Conservation (phyloP, 495 filamentous ascomycete genomes). For the Podospora pseudoanserina region DNA sequence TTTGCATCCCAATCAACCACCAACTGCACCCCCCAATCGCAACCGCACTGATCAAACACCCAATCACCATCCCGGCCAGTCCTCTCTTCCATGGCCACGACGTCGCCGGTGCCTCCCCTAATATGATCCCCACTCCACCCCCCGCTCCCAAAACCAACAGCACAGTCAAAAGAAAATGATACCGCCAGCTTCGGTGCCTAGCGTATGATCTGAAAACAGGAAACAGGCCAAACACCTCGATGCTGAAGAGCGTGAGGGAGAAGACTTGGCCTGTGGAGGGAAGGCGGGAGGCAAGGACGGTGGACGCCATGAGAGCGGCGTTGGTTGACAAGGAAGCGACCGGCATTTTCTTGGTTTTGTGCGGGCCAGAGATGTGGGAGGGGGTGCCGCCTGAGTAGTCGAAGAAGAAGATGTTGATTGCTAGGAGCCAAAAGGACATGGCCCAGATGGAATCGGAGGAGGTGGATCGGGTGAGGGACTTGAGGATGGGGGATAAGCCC, state of each 20-base stretch:
- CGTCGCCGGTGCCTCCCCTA: constrained; percentile 37
- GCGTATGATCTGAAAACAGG: constrained; percentile 89
- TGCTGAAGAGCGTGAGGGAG: constrained; percentile 88
- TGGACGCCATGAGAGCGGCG: constrained; percentile 90
- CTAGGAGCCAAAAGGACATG: constrained; percentile 85
- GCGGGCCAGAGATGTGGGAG: not conserved
- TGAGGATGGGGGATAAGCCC: constrained; percentile 88
- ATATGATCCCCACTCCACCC: constrained; percentile 69
- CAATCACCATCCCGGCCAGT: constrained; percentile 68
- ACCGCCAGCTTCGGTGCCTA: constrained; percentile 75
- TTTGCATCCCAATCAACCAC: constrained; percentile 96
- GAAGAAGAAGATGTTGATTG: constrained; percentile 95
- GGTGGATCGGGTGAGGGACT: constrained; percentile 87
- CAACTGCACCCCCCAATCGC: constrained; percentile 92
- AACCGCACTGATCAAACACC: constrained; percentile 58
- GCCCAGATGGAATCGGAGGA: constrained; percentile 94
- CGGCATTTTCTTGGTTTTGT: constrained; percentile 53
- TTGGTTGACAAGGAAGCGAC: constrained; percentile 84
- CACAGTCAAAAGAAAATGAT: constrained; percentile 73
- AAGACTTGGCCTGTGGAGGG: constrained; percentile 92
- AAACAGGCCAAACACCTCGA: constrained; percentile 95
- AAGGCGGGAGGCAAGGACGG: constrained; percentile 75
- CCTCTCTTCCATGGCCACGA: constrained; percentile 70
- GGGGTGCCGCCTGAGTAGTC: constrained; percentile 66
- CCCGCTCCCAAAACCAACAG: constrained; percentile 75